Percentiles rank a stretch among this genome's conserved stretches.
phyloP scores from a whole-genome alignment of 768 basidiomycete genomes.

The Russula abietina region DNA sequence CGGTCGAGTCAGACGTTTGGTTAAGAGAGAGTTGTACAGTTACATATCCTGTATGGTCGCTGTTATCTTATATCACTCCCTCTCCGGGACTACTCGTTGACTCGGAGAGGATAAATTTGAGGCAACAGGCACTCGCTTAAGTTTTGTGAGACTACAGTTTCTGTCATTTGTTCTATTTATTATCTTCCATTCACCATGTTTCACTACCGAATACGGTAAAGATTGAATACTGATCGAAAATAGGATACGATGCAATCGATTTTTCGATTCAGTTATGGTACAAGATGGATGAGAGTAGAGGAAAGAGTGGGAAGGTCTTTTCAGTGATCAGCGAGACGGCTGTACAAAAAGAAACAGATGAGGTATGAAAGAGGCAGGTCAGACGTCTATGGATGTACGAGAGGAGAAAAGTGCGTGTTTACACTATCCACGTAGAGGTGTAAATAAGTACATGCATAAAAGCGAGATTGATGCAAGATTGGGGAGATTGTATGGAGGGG shows the following conservation, averaged over 20 bases:
- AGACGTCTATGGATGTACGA: constrained; percentile 18
- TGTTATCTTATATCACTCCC: not conserved
- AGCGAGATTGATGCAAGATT: constrained; percentile 17
- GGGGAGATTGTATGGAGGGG: not conserved
- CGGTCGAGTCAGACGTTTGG: constrained; percentile 95
- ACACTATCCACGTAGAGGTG: constrained; percentile 11
- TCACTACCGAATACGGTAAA: not conserved
- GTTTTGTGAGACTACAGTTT: not conserved
- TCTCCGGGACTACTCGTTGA: not conserved
- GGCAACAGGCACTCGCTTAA: not conserved
- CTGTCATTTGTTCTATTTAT: not conserved
- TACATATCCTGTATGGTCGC: not conserved
- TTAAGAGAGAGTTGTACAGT: constrained; percentile 31
- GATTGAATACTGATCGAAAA: not conserved
- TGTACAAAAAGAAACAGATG: constrained; percentile 2
- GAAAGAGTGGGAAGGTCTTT: not conserved
- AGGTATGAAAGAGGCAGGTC: not conserved
- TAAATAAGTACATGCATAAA: constrained; percentile 17
- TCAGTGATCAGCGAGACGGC: not conserved
- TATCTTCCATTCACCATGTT: not conserved
- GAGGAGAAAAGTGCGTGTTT: not conserved
- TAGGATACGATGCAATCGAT: not conserved
- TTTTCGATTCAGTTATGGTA: constrained; percentile 6
- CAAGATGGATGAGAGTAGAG: constrained; percentile 5
- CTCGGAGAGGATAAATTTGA: not conserved